A percentile compares a stretch with the other conserved stretches of the same genome.
These are phyloP conservation scores for Candida khao-thaluensis DNA, from an alignment of 805 yeast species.

Conservation along the genomic window DNA sequence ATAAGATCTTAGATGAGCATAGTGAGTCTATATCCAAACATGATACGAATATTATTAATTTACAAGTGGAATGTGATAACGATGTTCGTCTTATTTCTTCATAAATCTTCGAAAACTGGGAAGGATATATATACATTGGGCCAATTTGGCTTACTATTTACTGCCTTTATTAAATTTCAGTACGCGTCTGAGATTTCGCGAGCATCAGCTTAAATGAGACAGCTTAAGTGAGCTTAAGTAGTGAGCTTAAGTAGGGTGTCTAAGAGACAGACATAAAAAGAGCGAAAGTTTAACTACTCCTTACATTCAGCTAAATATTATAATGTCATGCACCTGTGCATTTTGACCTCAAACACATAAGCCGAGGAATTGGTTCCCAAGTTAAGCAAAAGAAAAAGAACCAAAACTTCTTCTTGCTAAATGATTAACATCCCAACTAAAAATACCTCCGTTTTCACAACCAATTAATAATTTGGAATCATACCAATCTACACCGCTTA, in stretches of 20 bases:
- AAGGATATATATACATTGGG: conserved; percentile 72
- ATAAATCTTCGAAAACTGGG: conserved; percentile 66
- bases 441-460: conserved; percentile 41
- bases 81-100: conserved; percentile 67
- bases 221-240: too few species aligned
- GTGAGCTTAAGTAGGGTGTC: too few species aligned
- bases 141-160: neutral
- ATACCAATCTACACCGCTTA: conserved; percentile 41
- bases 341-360: too few species aligned
- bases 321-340: conserved; percentile 6
- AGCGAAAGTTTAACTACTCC: neutral
- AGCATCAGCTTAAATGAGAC: too few species aligned
- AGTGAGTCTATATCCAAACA: conserved; percentile 89
- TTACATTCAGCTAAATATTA: conserved; percentile 1
- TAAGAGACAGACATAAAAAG: too few species aligned
- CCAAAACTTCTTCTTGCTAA: conserved; percentile 41
- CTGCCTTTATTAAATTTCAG: conserved; percentile 1
- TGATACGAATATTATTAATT: conserved; percentile 81
- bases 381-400: conserved; percentile 32
- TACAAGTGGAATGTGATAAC: conserved; percentile 88
- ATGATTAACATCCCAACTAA: conserved; percentile 41
- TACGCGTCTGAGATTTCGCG: conserved; percentile 4
- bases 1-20: conserved; percentile 79
- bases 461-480: conserved; percentile 35
- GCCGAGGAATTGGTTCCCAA: too few species aligned